phyloP scores from a whole-genome alignment of 2,329 filamentous ascomycete species.

The Alternaria conjuncta region DNA sequence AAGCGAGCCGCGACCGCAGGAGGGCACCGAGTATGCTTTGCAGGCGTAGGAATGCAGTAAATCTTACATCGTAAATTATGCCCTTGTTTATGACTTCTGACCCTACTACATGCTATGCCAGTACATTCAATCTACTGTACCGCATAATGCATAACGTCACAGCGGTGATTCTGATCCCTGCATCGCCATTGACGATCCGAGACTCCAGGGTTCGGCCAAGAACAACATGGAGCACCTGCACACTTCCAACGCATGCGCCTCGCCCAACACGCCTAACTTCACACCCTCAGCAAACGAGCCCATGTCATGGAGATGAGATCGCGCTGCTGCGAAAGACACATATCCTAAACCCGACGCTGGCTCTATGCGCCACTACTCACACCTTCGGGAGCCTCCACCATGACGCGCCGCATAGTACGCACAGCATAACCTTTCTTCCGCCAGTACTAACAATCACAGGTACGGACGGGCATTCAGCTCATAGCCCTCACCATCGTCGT shows the following conservation, averaged over 20 bases:
- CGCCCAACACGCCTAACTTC: not conserved
- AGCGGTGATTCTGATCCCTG: conserved; percentile 8
- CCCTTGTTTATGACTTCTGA: too few relatives aligned
- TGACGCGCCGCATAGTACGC: conserved; percentile 51
- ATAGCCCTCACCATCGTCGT: conserved; percentile 66
- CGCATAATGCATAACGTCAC: not conserved
- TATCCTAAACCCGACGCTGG: conserved; percentile 8
- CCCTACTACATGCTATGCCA: too few relatives aligned
- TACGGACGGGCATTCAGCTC: conserved; percentile 76
- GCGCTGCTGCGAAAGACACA: conserved; percentile 2
- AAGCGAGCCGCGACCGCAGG: conserved; percentile 8
- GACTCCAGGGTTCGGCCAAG: conserved; percentile 26
- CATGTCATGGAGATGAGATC: conserved; percentile 22
- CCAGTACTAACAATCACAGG: conserved; percentile 40
- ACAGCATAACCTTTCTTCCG: not conserved
- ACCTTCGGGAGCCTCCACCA: conserved; percentile 29
- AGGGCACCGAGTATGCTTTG: not conserved
- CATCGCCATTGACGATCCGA: conserved; percentile 22
- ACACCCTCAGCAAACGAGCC: not conserved
- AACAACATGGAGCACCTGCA: conserved; percentile 11
- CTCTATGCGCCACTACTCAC: conserved; percentile 19
- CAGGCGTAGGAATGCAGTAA: not conserved
- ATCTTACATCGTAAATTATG: not conserved
- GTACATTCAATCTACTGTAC: not conserved
- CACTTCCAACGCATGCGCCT: conserved; percentile 14